Base-by-base conservation (phyloP, 1,139 yeast species). In the Yamadazyma trypodendri region DNA sequence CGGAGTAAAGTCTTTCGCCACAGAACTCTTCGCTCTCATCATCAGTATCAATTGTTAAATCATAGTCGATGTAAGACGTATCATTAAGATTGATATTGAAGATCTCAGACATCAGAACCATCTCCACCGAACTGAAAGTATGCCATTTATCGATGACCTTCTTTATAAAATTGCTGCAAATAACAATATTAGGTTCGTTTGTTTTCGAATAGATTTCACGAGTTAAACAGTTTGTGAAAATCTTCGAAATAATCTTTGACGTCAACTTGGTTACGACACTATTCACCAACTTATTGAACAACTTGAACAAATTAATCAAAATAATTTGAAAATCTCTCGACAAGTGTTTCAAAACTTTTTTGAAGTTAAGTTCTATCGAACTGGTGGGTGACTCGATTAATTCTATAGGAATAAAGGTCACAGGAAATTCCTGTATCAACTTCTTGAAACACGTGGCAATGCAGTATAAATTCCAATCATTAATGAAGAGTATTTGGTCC, bases 381-480 rank as follows among this genome's bases (percentile, higher is more conserved):
- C 66, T 70, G 50, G 78, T 65, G 9, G 84, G 84, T 37, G 78
- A 52, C 7, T 52, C 45, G 11, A 79, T 72, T 17, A 54, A 39
- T 11, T 63, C 61, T 5, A 71, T 58, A 1, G 79, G 71, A 20
- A 79, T 61, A 31, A 79, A 57, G 1, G 78, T 72, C 21, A 22
- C 15, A 0, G 75, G 65, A 16, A 77, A 63, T 22, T 68, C 75
- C 49, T 61, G 60, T 24, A 79, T 47, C 12, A 79, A 62, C 43
- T 68, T 65, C 43, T 79, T 66, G 51, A 76, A 78, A 2, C 73
- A 65, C 0, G 81, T 68, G 6, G 79, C 78, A 37, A 80, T 68
- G 35, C 81, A 75, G 52, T 77, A 75, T 35, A 79, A 60, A 52
- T 79, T 82, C 84, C 84, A 80, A 70, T 55, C 85, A 63, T 60